Conservation (phyloP, 2,329 filamentous ascomycete species). For the Thelonectria rubi region DNA sequence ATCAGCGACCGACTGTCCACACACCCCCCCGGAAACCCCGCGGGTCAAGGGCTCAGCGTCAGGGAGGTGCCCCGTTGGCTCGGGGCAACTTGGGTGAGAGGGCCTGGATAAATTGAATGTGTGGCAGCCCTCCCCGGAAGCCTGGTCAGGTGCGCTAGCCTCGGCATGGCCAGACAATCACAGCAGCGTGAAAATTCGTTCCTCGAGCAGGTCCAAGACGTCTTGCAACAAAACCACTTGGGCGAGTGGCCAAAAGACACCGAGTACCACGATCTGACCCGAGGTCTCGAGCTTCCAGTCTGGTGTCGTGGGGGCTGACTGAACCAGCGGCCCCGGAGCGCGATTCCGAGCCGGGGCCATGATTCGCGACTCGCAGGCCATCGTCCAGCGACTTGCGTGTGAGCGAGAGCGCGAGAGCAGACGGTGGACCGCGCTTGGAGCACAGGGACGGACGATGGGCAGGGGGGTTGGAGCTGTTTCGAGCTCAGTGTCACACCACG, state of each 20-base stretch:
- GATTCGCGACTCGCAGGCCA: conserved; percentile 20
- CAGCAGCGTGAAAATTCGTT: conserved; percentile 28
- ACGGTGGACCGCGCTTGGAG: conserved; percentile 29
- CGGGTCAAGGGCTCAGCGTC: conserved; percentile 26
- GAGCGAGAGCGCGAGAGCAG: conserved; percentile 33
- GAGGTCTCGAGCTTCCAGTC: conserved; percentile 18
- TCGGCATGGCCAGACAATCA: conserved; percentile 34
- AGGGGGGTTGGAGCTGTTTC: conserved; percentile 33
- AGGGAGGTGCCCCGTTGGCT: conserved; percentile 29
- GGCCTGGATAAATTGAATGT: conserved; percentile 20
- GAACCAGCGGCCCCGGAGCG: conserved; percentile 32
- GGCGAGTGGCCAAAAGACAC: conserved; percentile 15
- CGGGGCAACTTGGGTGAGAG: conserved; percentile 16
- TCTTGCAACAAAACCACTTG: conserved; percentile 20
- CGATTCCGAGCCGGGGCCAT: conserved; percentile 24
- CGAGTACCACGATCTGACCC: conserved; percentile 3
- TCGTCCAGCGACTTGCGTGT: conserved; percentile 33
- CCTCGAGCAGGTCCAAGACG: conserved; percentile 18
- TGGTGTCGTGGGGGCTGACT: conserved; percentile 23
- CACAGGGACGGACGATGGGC: conserved; percentile 36
- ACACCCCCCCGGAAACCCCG: conserved; percentile 30
- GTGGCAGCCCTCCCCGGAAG: conserved; percentile 21
- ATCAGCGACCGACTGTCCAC: conserved; percentile 27
- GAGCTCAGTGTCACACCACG: conserved; percentile 42
- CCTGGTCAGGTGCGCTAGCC: conserved; percentile 30